Conservation (phyloP, 2,329 filamentous ascomycete genomes). For the Penicillium sp. region DNA sequence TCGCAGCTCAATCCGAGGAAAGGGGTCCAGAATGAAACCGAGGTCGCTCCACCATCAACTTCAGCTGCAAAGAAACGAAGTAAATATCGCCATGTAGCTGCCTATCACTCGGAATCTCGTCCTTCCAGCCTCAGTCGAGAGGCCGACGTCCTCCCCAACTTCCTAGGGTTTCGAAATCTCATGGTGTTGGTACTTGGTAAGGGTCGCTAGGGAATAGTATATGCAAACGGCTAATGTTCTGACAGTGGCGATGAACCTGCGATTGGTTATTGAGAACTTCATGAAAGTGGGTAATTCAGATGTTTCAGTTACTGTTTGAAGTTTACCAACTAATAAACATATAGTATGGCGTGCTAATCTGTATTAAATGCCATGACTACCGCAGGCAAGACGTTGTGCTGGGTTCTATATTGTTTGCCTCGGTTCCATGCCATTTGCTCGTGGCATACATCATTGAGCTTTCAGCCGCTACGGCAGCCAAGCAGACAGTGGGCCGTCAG, state of each 20-base stretch:
- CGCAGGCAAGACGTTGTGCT: slow-evolving; percentile 71
- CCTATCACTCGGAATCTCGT: slow-evolving; percentile 69
- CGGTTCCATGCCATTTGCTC: slow-evolving; percentile 87
- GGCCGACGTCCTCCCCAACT: slow-evolving; percentile 70
- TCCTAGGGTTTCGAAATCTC: slow-evolving; percentile 89
- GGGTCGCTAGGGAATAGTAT: slow-evolving; percentile 18
- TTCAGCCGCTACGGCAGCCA: slow-evolving; percentile 75
- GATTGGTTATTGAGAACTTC: slow-evolving; percentile 94
- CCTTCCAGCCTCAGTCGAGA: slow-evolving; percentile 87
- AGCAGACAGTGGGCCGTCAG: slow-evolving; percentile 59
- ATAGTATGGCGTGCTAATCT: slow-evolving; percentile 92
- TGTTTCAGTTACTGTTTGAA: not conserved
- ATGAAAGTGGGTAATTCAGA: slow-evolving; percentile 64
- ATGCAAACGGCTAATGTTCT: not conserved
- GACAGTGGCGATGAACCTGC: slow-evolving; percentile 83
- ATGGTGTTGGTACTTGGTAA: slow-evolving; percentile 89
- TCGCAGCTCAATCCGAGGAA: slow-evolving; percentile 4
- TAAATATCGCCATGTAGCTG: slow-evolving; percentile 90
- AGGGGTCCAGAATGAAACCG: slow-evolving; percentile 5
- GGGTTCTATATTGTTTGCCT: slow-evolving; percentile 74
- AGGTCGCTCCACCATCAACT: not conserved
- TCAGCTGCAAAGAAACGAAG: slow-evolving; percentile 35
- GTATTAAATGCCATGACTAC: slow-evolving; percentile 85
- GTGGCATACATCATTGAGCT: slow-evolving; percentile 87
- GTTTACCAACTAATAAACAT: not conserved